A percentile compares a stretch with the other conserved stretches of the same genome.
Evolutionary conservation across 1,284 basidiomycete genomes (phyloP).

Genomic region (Gomphus bonarii): DNA sequence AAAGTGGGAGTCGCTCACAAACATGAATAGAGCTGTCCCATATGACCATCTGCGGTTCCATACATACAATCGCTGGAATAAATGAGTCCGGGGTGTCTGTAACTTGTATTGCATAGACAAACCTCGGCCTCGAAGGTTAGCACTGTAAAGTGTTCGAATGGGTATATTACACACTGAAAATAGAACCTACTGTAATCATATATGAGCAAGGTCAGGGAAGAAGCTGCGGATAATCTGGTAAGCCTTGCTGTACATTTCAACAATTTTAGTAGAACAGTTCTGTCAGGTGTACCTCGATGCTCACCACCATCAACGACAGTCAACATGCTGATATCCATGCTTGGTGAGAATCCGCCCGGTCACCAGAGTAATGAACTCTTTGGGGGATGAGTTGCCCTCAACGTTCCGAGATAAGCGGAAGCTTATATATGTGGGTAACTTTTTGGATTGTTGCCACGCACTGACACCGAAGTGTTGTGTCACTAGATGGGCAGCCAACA

Average conservation of each 20-base stretch:
- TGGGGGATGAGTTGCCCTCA: too few relatives aligned
- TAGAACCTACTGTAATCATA: not conserved
- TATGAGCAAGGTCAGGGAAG: not conserved
- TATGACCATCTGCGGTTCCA: not conserved
- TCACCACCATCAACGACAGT: not conserved
- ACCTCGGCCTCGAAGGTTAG: not conserved
- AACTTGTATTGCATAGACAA: not conserved
- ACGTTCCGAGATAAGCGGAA: too few relatives aligned
- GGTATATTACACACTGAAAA: not conserved
- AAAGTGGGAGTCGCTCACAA: not conserved
- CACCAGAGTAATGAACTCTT: too few relatives aligned
- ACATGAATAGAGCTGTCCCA: not conserved
- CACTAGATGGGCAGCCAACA: too few relatives aligned
- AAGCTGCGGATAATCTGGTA: not conserved
- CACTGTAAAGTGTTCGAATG: not conserved
- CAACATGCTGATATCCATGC: not conserved
- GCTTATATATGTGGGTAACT: too few relatives aligned
- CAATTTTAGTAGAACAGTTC: not conserved
- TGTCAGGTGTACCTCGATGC: not conserved
- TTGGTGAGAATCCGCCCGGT: too few relatives aligned
- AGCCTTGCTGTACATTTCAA: not conserved
- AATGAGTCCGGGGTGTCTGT: not conserved
- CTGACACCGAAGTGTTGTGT: too few relatives aligned
- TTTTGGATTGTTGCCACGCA: too few relatives aligned
- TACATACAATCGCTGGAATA: not conserved